Evolutionary conservation across 164 flowering plant species (phyloP).

Genomic region (Vitis amurensis): DNA sequence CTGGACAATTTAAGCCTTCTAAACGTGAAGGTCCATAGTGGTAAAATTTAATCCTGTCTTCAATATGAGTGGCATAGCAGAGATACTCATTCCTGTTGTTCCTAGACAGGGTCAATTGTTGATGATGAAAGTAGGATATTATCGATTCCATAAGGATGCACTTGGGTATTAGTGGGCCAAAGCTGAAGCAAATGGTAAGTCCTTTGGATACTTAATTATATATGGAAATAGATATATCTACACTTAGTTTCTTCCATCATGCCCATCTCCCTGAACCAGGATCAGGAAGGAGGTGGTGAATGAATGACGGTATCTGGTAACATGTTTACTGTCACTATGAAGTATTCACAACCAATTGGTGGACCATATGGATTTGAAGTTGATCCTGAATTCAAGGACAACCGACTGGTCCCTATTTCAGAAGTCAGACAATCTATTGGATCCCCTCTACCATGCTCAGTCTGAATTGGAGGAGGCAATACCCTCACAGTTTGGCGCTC

Average conservation of each 20-base stretch:
- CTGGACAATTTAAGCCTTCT: no score
- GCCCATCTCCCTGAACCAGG: constrained; percentile 43
- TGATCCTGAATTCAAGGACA: constrained; percentile 39
- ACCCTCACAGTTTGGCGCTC: constrained; percentile 66
- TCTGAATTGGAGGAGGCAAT: constrained; percentile 14
- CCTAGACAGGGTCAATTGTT: no score
- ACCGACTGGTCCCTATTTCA: constrained; percentile 38
- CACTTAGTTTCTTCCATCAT: constrained; percentile 68
- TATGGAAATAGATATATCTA: constrained; percentile 16
- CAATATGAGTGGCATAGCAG: no score
- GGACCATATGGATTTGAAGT: constrained; percentile 66
- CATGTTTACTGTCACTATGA: constrained; percentile 93
- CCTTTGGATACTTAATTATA: no score
- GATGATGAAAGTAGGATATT: no score
- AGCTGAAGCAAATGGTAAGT: no score
- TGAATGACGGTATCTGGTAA: constrained; percentile 78
- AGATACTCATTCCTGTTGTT: no score
- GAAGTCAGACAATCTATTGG: constrained; percentile 42
- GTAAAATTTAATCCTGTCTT: no score
- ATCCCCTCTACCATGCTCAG: constrained; percentile 35
- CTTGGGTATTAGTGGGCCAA: no score
- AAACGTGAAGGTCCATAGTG: no score
- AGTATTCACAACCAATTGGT: constrained; percentile 86
- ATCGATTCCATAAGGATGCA: no score
- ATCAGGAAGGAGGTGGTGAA: constrained; percentile 79